A percentile compares a stretch with the other conserved stretches of the same genome.
Evolutionary conservation across 306 rosid genomes (phyloP).

Genomic region (Mimosa bimucronata): DNA sequence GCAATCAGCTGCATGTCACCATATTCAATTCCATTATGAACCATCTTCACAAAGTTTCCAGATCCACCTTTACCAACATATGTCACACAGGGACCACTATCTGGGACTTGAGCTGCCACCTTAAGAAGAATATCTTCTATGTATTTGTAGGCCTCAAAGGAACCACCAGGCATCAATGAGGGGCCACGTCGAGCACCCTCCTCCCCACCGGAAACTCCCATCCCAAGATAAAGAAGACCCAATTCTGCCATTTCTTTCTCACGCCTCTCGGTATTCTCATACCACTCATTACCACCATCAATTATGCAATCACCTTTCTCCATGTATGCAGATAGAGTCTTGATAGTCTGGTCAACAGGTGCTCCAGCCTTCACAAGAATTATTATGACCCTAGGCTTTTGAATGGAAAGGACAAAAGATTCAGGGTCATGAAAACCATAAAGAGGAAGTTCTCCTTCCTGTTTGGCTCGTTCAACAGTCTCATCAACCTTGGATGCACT

Average conservation of each 20-base stretch:
- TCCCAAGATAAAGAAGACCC: constrained; percentile 91
- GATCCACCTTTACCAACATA: constrained; percentile 89
- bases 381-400: constrained; percentile 83
- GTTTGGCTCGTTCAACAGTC: constrained; percentile 79
- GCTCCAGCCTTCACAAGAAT: constrained; percentile 96
- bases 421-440: constrained; percentile 90
- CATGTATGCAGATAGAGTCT: constrained; percentile 73
- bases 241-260: constrained; percentile 67
- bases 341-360: constrained; percentile 92
- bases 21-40: constrained; percentile 90
- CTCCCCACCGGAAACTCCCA: constrained; percentile 98
- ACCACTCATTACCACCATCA: constrained; percentile 98
- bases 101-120: constrained; percentile 93
- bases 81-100: constrained; percentile 91
- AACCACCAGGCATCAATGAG: constrained; percentile 97
- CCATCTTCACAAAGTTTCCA: constrained; percentile 94
- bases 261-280: constrained; percentile 93
- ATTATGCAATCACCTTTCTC: constrained; percentile 92
- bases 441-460: constrained; percentile 84
- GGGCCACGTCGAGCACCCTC: constrained; percentile 94
- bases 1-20: constrained; percentile 98
- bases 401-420: constrained; percentile 77
- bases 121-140: constrained; percentile 92
- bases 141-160: constrained; percentile 78
- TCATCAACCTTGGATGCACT: constrained; percentile 89